Conservation (phyloP, 2,329 filamentous ascomycete genomes). For the Aspergillus sp. region DNA sequence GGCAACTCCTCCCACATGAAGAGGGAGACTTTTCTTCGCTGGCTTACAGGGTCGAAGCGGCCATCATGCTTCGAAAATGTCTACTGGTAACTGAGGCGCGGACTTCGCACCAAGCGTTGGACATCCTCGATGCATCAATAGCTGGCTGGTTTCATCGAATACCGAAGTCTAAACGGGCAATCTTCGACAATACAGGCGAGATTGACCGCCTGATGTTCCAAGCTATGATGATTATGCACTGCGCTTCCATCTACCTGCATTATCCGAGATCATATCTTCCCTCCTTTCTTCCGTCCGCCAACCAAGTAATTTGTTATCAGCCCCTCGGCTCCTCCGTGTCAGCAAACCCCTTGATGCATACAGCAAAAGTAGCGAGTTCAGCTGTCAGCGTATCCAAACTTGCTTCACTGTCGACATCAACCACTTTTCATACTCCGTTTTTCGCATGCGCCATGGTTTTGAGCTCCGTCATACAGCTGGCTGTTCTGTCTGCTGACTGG, state of each 20-base stretch:
- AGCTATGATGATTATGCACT: conserved; percentile 11
- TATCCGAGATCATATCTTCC: conserved; percentile 6
- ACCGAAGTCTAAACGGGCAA: background rate
- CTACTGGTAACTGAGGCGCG: background rate
- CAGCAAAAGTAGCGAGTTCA: background rate
- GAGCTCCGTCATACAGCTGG: conserved; percentile 10
- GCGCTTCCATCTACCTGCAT: conserved; percentile 12
- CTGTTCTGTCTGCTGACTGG: background rate
- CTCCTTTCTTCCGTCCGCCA: conserved; percentile 2
- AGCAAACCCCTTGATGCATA: background rate
- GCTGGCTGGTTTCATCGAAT: background rate
- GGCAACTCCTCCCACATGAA: background rate
- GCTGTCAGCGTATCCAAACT: conserved; percentile 1
- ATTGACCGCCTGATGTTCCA: conserved; percentile 7
- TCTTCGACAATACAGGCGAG: background rate
- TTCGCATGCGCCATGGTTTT: conserved; percentile 8
- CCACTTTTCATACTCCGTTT: conserved; percentile 7
- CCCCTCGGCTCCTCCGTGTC: background rate
- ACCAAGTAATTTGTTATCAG: conserved; percentile 2
- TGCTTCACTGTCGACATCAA: background rate
- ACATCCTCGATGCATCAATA: background rate
- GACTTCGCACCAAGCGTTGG: background rate
- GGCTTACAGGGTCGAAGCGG: conserved; percentile 8
- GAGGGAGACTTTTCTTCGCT: conserved; percentile 2
- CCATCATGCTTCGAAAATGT: conserved; percentile 8